Conservation (phyloP, 208 protist species). For the Endotrypanum monterogeii region DNA sequence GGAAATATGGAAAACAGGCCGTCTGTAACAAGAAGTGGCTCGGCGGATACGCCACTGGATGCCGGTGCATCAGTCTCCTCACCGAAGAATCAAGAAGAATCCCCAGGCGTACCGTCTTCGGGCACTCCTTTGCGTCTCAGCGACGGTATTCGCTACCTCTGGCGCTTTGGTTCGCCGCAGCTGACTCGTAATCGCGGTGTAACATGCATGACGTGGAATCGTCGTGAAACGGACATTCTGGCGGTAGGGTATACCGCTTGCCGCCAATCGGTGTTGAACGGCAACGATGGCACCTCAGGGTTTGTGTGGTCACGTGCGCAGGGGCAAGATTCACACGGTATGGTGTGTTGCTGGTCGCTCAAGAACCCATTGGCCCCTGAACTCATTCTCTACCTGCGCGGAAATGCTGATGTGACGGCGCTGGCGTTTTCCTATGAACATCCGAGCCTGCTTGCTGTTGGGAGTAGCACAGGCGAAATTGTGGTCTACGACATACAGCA, state of each 20-base stretch:
- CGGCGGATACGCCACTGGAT: background rate
- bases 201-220: slow-evolving; percentile 94
- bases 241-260: slow-evolving; percentile 53
- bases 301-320: slow-evolving; percentile 16
- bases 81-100: background rate
- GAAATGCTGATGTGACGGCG: slow-evolving; percentile 87
- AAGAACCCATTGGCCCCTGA: slow-evolving; percentile 94
- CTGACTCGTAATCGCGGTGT: slow-evolving; percentile 80
- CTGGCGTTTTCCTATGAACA: slow-evolving; percentile 92
- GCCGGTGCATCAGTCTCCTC: background rate
- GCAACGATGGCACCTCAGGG: background rate
- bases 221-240: slow-evolving; percentile 83
- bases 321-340: slow-evolving; percentile 49
- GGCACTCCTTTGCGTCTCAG: slow-evolving; percentile 31
- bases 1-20: background rate
- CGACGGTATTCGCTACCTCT: slow-evolving; percentile 75
- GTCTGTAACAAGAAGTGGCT: background rate
- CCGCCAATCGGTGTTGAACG: slow-evolving; percentile 6
- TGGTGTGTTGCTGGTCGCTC: slow-evolving; percentile 97
- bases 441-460: slow-evolving; percentile 93
- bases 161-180: slow-evolving; percentile 78
- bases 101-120: background rate
- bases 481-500: slow-evolving; percentile 94
- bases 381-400: slow-evolving; percentile 77
- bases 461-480: slow-evolving; percentile 92